Conservation (phyloP, 345 rosid species). For the Salix viminalis region DNA sequence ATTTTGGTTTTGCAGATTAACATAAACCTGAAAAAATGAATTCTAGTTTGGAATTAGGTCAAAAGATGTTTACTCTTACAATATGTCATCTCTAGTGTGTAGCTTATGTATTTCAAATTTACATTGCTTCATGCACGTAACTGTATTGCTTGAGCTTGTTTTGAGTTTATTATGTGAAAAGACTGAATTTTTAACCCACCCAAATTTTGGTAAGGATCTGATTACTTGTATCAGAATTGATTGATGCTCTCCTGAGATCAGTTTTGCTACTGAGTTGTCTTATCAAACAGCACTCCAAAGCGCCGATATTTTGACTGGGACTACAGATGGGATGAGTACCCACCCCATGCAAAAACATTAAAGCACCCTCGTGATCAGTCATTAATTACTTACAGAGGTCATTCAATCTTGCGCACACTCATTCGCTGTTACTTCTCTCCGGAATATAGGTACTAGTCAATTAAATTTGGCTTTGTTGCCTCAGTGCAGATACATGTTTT, state of each 20-base stretch:
- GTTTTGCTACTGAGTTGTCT: constrained; percentile 2
- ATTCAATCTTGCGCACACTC: constrained; percentile 52
- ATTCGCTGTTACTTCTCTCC: constrained; percentile 77
- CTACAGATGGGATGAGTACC: constrained; percentile 60
- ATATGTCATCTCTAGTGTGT: not conserved
- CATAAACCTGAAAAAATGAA: not conserved
- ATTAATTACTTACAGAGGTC: constrained; percentile 61
- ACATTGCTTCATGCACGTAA: not conserved
- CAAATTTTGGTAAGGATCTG: not conserved
- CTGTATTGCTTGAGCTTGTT: not conserved
- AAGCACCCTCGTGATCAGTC: constrained; percentile 57
- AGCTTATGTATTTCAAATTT: not conserved
- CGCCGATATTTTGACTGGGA: constrained; percentile 42
- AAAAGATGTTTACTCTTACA: not conserved
- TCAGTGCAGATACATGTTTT: not conserved
- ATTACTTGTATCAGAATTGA: not conserved
- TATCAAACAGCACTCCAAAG: constrained; percentile 26
- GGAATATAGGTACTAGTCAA: constrained; percentile 37
- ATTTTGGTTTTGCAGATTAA: not conserved
- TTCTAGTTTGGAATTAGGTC: not conserved
- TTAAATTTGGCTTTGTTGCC: not conserved
- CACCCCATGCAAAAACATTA: constrained; percentile 31
- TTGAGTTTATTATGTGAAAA: not conserved
- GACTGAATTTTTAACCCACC: not conserved
- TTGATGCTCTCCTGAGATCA: not conserved